Evolutionary conservation across 345 rosid species (phyloP).

Genomic region (Lepidium didymum): DNA sequence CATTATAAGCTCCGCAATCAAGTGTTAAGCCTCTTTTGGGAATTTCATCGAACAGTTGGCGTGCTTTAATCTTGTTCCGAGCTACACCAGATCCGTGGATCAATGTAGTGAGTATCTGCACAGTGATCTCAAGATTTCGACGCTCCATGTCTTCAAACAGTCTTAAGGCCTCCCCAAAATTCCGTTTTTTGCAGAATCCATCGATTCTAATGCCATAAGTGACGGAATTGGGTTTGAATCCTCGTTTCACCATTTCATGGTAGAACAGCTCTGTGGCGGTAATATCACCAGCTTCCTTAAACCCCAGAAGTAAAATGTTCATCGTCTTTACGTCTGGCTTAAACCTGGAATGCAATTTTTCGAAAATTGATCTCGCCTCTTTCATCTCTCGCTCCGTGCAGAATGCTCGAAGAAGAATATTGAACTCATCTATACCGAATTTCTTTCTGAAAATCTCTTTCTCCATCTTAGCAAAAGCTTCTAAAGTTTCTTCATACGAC

Average conservation of each 20-base stretch:
- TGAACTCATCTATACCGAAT: constrained; percentile 67
- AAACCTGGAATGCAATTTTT: constrained; percentile 49
- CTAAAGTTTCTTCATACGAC: constrained; percentile 63
- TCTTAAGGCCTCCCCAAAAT: constrained; percentile 65
- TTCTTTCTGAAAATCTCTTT: constrained; percentile 43
- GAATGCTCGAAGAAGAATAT: constrained; percentile 69
- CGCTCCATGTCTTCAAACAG: constrained; percentile 69
- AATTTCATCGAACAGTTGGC: constrained; percentile 64
- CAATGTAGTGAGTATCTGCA: constrained; percentile 73
- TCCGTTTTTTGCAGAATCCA: constrained; percentile 74
- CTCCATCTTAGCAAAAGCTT: constrained; percentile 65
- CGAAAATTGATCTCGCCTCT: constrained; percentile 66
- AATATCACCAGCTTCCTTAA: constrained; percentile 70
- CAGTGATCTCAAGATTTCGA: constrained; percentile 29
- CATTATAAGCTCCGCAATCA: constrained; percentile 72
- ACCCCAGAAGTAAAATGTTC: constrained; percentile 72
- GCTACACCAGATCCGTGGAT: constrained; percentile 79
- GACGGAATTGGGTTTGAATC: constrained; percentile 46
- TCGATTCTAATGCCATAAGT: constrained; percentile 68
- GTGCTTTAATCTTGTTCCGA: constrained; percentile 46
- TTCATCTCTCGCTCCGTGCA: constrained; percentile 67
- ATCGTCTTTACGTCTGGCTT: constrained; percentile 66
- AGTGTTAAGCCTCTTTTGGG: constrained; percentile 38
- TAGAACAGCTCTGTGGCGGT: constrained; percentile 69
- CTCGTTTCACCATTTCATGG: constrained; percentile 71